Evolutionary conservation across 2,329 filamentous ascomycete species (phyloP), one percentile per base, ranked within the genome.

Genomic region (Drechmeria coniospora): DNA sequence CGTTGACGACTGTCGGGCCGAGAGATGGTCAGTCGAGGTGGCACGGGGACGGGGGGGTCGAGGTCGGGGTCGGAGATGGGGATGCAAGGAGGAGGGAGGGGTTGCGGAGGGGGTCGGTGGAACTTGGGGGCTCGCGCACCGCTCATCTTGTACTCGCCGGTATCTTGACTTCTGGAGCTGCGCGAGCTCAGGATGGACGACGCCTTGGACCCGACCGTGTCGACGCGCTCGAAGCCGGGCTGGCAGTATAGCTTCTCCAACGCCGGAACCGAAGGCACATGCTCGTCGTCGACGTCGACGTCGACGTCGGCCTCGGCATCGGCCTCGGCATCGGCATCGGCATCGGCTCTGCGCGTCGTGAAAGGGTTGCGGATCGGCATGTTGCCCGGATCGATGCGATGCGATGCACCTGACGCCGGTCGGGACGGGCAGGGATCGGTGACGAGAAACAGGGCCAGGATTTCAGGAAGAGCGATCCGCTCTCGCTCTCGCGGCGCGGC

Each of bases 311-410:
- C n/a, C n/a, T n/a, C n/a, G n/a, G n/a, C n/a, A n/a, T n/a, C n/a
- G n/a, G n/a, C 70, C 43, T 77, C 74, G 42, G 74, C 67, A 36
- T 51, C 53, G 36, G 46, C 46, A 25, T 57, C 43, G 36, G 48
- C 44, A 36, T 62, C 68, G 29, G 66, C 55, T 29, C 70, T 74
- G 43, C 69, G 68, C 31, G 66, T n/a, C n/a, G n/a, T 58, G 47
- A 83, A 79, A 17, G 76, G 73, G 50, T 82, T 83, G 40, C 78
- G 74, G 46, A 82, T 79, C 36, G 72, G 67, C 75, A 80, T 80
- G 32, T 38, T 58, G 29, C 10, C 18, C 18, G 6, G 18, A 20
- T 10, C 18, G 10, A 7, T 20, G 18, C 18, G 18, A 10, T 20
- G 18, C 18, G 18, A 20, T 10, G 18, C 18, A 20, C 10, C 18